Percentiles rank a stretch among this genome's conserved stretches.
Evolutionary conservation across 1,139 yeast genomes (phyloP).

Genomic region (Blastobotrys aristatus): DNA sequence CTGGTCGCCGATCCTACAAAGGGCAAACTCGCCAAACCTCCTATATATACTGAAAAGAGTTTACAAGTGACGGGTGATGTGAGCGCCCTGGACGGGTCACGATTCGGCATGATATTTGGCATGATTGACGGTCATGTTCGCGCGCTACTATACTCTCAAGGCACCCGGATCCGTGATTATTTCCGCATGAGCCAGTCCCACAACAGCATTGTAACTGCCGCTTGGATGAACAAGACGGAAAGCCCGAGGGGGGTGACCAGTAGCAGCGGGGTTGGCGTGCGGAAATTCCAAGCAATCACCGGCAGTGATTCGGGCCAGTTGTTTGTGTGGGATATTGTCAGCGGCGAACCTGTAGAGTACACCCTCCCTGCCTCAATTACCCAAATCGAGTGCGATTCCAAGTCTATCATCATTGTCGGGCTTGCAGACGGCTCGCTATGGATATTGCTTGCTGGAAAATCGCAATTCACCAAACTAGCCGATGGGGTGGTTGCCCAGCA

Average conservation of each 20-base stretch:
- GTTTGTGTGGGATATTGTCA: slow-evolving; percentile 23
- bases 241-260: slow-evolving; percentile 23
- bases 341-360: slow-evolving; percentile 12
- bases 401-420: slow-evolving; percentile 20
- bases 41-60: slow-evolving; percentile 26
- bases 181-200: slow-evolving; percentile 25
- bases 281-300: slow-evolving; percentile 23
- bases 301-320: slow-evolving; percentile 30
- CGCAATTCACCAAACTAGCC: neutral
- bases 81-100: slow-evolving; percentile 28
- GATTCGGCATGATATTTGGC: slow-evolving; percentile 33
- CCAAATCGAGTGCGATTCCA: slow-evolving; percentile 25
- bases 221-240: slow-evolving; percentile 32
- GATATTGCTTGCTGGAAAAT: neutral
- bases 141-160: slow-evolving; percentile 28
- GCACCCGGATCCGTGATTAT: slow-evolving; percentile 31
- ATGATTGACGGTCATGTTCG: slow-evolving; percentile 28
- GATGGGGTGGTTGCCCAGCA: neutral
- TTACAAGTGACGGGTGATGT: slow-evolving; percentile 22
- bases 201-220: slow-evolving; percentile 25
- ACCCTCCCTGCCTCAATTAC: neutral
- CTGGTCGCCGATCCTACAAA: slow-evolving; percentile 32
- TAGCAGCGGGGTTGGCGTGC: neutral
- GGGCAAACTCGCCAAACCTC: slow-evolving; percentile 32
- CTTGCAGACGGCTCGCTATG: slow-evolving; percentile 6